Evolutionary conservation across 139 green algal genomes (phyloP).

Genomic region (Ettlia oleoabundans): DNA sequence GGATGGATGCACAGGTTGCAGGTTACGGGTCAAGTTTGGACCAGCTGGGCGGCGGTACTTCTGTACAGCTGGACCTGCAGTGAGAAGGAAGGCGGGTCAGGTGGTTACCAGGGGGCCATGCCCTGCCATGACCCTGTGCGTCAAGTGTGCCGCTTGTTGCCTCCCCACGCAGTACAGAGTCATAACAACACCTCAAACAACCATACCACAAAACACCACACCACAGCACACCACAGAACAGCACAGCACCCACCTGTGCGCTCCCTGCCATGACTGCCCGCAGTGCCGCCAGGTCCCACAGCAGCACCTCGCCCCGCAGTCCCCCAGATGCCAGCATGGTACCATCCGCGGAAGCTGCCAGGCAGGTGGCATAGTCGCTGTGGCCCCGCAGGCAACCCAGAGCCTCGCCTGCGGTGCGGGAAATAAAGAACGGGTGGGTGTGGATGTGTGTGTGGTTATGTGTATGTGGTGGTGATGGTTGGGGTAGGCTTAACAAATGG

Average conservation of each 20-base stretch:
- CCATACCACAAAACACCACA: too few species aligned
- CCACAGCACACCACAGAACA: conserved; percentile 14
- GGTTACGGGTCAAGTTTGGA: too few species aligned
- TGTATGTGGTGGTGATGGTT: background rate
- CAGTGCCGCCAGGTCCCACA: conserved; percentile 49
- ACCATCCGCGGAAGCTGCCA: conserved; percentile 26
- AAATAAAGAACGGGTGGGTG: too few species aligned
- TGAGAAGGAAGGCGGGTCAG: too few species aligned
- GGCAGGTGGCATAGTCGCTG: conserved; percentile 52
- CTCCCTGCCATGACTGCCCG: background rate
- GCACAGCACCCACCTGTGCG: background rate
- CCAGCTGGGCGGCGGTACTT: too few species aligned
- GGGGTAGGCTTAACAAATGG: background rate
- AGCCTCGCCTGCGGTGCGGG: background rate
- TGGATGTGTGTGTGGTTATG: background rate
- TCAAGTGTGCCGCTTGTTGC: too few species aligned
- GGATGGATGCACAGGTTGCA: too few species aligned
- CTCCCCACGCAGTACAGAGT: too few species aligned
- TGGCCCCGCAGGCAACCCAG: conserved; percentile 37
- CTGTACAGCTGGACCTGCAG: too few species aligned
- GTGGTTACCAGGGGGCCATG: too few species aligned
- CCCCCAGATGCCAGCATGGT: conserved; percentile 41
- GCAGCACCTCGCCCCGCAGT: conserved; percentile 52
- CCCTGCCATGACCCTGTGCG: too few species aligned
- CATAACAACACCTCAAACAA: too few species aligned